These are phyloP conservation scores for Capsicum chinense DNA, from an alignment of 257 asterid genomes.

Conservation along the genomic window DNA sequence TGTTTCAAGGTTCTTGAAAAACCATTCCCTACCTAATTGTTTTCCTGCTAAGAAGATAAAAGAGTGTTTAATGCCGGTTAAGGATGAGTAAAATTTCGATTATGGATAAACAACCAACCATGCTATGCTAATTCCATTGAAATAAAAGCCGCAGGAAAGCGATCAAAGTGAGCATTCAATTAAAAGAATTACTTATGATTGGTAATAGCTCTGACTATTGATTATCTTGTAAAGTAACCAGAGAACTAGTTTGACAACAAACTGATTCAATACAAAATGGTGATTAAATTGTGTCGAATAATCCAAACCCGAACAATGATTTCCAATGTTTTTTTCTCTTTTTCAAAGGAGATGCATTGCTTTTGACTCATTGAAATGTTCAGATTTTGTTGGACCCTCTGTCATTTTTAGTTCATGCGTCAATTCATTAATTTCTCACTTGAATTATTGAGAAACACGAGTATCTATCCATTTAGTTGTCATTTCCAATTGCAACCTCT, in stretches of 20 bases:
- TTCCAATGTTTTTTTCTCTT: slow-evolving; percentile 5
- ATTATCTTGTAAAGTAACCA: neutral
- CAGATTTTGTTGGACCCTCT: neutral
- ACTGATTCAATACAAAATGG: neutral
- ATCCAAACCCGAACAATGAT: neutral
- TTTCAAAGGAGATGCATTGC: neutral
- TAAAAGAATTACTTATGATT: neutral
- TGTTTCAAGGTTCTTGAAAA: neutral
- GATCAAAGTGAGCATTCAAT: slow-evolving; percentile 16
- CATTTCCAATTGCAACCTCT: slow-evolving; percentile 14
- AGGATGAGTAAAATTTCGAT: neutral
- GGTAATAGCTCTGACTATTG: neutral
- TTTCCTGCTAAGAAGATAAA: neutral
- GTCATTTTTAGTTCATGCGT: slow-evolving; percentile 6
- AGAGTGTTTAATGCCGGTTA: neutral
- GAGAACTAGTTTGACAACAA: neutral
- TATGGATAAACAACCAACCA: slow-evolving; percentile 8
- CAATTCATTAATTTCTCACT: neutral
- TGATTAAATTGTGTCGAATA: slow-evolving; percentile 21
- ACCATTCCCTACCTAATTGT: neutral
- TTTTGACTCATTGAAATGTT: slow-evolving; percentile 18
- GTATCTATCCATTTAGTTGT: neutral
- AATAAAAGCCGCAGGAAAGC: neutral
- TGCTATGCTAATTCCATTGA: neutral
- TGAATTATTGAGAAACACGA: neutral